Evolutionary conservation across 2,329 filamentous ascomycete species (phyloP).

Genomic region (Pezicula neosporulosa): DNA sequence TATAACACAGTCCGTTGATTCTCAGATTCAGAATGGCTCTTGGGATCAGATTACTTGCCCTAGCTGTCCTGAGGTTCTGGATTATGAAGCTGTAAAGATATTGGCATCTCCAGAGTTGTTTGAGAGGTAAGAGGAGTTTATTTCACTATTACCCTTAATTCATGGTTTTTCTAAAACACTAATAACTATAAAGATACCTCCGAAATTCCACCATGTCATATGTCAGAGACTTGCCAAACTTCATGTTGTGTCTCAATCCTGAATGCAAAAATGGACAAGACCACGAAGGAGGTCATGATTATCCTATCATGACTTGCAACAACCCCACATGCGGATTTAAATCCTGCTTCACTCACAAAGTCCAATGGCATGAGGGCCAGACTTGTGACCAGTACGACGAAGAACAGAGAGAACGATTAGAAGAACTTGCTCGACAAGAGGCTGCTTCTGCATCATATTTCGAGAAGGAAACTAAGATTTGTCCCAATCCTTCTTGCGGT

Average conservation of each 20-base stretch:
- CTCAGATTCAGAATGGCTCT: conserved; percentile 12
- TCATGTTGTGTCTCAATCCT: conserved; percentile 48
- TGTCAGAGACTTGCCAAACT: conserved; percentile 40
- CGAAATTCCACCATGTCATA: conserved; percentile 38
- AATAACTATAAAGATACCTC: conserved; percentile 41
- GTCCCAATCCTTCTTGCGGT: background rate
- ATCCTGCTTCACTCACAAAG: conserved; percentile 39
- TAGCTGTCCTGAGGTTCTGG: conserved; percentile 42
- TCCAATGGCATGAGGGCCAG: conserved; percentile 38
- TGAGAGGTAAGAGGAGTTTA: conserved; percentile 37
- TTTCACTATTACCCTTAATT: no score
- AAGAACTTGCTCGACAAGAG: background rate
- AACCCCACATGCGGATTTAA: conserved; percentile 30
- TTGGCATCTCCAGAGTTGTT: conserved; percentile 42
- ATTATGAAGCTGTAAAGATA: conserved; percentile 40
- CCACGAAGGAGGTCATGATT: conserved; percentile 36
- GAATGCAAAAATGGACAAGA: conserved; percentile 50
- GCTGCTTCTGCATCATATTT: background rate
- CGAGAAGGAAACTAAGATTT: background rate
- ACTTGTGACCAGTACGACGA: conserved; percentile 40
- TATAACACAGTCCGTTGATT: conserved; percentile 4
- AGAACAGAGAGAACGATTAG: background rate
- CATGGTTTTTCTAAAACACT: no score
- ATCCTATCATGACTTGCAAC: conserved; percentile 39
- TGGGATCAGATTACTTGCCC: conserved; percentile 50